Evolutionary conservation across 1,284 basidiomycete genomes (phyloP), one percentile per base, ranked within the genome.

Genomic region (Trichosporon coremiiforme): DNA sequence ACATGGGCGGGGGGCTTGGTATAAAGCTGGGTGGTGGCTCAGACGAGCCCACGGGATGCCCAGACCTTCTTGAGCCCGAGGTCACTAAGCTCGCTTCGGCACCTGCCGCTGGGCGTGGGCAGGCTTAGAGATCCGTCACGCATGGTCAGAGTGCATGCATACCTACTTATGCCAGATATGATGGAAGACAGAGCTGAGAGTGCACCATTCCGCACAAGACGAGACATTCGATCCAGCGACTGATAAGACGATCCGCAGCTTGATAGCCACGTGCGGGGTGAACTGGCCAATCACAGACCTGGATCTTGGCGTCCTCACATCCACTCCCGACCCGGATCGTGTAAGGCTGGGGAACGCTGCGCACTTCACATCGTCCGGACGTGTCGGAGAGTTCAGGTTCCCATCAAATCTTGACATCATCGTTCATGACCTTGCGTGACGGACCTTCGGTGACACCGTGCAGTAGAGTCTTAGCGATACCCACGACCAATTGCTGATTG

Each of bases 1-100:
- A 60, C 57, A 60, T 60, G 29, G 57, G 29, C 22, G 33, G 13
- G n/a, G n/a, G 57, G 57, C 57, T 33, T 33, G 57, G 57, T 60
- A 60, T 60, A 60, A 60, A 60, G 17, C 0, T 29, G n/a, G 20
- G 12, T 9, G 53, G 53, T 15, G 41, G 41, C 20, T 8, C 20
- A 53, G n/a, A 53, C 13, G 12, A 17, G 57, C 29, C 57, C 57
- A 60, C 33, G 57, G 9, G 17, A 60, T 22, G 57, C 57, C 57
- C 57, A 60, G 57, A 53, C 47, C 47, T 22, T 53, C 47, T 53
- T 53, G 47, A 20, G 22, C n/a, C 47, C 47, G 20, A 53, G 47
- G 20, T 20, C 3, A 2, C 2, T 8, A 2, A 53, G 20, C 36
- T 10, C 47, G 20, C 47, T 53, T 20, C 20, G 2, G 4, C 2